Conservation (phyloP, 768 basidiomycete genomes). For the Strobilomyces echinocephalus region DNA sequence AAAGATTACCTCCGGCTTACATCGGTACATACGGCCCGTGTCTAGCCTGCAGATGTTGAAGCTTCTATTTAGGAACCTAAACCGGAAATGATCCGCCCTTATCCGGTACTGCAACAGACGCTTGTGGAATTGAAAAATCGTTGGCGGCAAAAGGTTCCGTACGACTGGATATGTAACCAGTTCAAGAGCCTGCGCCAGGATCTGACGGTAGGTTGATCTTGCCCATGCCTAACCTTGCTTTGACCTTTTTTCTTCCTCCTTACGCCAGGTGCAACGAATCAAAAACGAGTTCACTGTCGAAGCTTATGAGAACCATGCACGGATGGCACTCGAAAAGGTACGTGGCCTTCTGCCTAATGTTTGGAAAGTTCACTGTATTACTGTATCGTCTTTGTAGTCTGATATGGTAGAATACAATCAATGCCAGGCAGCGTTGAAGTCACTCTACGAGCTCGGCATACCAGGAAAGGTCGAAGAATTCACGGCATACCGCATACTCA, state of each 20-base stretch:
- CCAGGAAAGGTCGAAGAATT: slow-evolving; percentile 94
- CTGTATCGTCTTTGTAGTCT: slow-evolving; percentile 46
- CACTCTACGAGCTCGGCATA: slow-evolving; percentile 90
- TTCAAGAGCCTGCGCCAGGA: slow-evolving; percentile 98
- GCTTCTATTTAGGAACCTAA: slow-evolving; percentile 75
- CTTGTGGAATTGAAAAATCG: slow-evolving; percentile 80
- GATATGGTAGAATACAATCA: slow-evolving; percentile 99
- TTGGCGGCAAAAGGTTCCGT: slow-evolving; percentile 74
- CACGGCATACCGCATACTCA: slow-evolving; percentile 93
- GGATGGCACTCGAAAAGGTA: slow-evolving; percentile 92
- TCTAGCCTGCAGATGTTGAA: slow-evolving; percentile 5
- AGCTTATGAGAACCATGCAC: slow-evolving; percentile 97
- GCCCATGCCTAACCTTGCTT: not conserved
- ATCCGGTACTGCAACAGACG: slow-evolving; percentile 77
- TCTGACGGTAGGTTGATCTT: slow-evolving; percentile 70
- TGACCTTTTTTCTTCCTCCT: slow-evolving; percentile 10
- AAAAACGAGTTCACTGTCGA: slow-evolving; percentile 97
- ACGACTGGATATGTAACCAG: slow-evolving; percentile 94
- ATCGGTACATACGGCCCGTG: slow-evolving; percentile 47
- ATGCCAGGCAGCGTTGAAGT: slow-evolving; percentile 87
- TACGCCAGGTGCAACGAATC: slow-evolving; percentile 86
- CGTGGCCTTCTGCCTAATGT: slow-evolving; percentile 21
- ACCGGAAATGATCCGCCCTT: slow-evolving; percentile 90
- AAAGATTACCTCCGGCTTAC: slow-evolving; percentile 96
- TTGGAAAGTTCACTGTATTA: slow-evolving; percentile 2